These are phyloP conservation scores for Cystobasidium pallidum DNA, from an alignment of 1,284 basidiomycete genomes.

Conservation along the genomic window DNA sequence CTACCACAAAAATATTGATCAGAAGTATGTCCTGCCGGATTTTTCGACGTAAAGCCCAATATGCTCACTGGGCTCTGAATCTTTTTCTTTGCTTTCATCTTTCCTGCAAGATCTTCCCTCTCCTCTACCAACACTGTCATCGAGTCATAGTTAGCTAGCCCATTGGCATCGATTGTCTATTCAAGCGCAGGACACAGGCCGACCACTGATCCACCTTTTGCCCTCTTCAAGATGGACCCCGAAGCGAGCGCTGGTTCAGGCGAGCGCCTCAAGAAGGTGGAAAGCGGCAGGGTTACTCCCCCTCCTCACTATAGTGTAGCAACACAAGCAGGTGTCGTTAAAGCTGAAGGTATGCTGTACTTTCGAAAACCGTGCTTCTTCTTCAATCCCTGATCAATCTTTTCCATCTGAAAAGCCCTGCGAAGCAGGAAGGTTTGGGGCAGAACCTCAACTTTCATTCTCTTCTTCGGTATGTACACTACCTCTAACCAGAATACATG, in stretches of 20 bases:
- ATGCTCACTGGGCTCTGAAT: no score
- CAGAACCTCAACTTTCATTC: slow-evolving; percentile 41
- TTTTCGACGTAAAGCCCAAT: no score
- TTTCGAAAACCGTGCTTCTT: not conserved
- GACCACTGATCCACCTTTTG: not conserved
- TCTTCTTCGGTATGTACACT: slow-evolving; percentile 33
- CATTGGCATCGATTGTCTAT: not conserved
- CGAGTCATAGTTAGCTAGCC: no score
- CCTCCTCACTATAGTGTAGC: slow-evolving; percentile 34
- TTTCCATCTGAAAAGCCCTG: not conserved
- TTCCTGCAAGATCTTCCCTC: not conserved
- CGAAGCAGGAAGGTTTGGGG: slow-evolving; percentile 44
- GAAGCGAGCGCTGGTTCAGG: not conserved
- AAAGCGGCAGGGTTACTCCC: not conserved
- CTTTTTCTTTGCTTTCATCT: no score
- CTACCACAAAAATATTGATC: slow-evolving; percentile 4
- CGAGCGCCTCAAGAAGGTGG: slow-evolving; percentile 5
- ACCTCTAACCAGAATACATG: no score
- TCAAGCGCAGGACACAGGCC: not conserved
- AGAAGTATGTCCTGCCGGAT: not conserved
- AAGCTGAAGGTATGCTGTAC: slow-evolving; percentile 44
- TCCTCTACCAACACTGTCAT: not conserved
- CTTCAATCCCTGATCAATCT: not conserved
- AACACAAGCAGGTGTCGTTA: slow-evolving; percentile 47
- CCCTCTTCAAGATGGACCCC: not conserved